phyloP scores from a whole-genome alignment of 2,329 filamentous ascomycete species.

The Trichophyton verrucosum region DNA sequence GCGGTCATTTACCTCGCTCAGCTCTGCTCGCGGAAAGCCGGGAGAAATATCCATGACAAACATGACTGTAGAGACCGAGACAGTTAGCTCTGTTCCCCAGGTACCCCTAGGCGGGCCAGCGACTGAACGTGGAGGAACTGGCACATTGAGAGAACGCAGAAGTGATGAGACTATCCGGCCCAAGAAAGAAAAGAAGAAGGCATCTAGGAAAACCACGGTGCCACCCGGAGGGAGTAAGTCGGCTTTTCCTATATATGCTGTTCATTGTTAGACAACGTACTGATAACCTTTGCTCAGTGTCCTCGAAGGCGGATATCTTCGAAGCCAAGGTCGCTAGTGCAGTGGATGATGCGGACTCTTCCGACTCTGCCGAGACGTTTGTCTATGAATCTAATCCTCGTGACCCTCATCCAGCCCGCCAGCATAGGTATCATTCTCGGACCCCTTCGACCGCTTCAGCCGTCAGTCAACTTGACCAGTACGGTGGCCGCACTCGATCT shows the following conservation, averaged over 20 bases:
- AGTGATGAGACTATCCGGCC: slow-evolving; percentile 95
- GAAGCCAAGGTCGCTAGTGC: slow-evolving; percentile 93
- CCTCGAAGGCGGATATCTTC: slow-evolving; percentile 95
- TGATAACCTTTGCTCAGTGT: slow-evolving; percentile 46
- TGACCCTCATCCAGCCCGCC: slow-evolving; percentile 43
- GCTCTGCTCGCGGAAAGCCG: slow-evolving; percentile 52
- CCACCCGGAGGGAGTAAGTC: slow-evolving; percentile 18
- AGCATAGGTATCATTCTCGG: slow-evolving; percentile 75
- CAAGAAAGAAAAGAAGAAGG: slow-evolving; percentile 81
- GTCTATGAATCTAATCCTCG: slow-evolving; percentile 95
- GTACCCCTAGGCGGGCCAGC: slow-evolving; percentile 55
- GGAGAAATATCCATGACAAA: slow-evolving; percentile 66
- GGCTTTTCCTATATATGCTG: slow-evolving; percentile 4
- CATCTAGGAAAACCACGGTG: slow-evolving; percentile 54
- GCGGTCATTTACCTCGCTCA: slow-evolving; percentile 56
- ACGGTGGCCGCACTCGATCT: slow-evolving; percentile 47
- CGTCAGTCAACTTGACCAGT: slow-evolving; percentile 38
- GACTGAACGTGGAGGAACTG: slow-evolving; percentile 48
- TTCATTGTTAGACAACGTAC: slow-evolving; percentile 16
- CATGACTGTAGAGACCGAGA: slow-evolving; percentile 97
- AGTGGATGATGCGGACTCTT: slow-evolving; percentile 90
- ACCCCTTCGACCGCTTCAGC: slow-evolving; percentile 86
- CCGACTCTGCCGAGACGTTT: slow-evolving; percentile 95
- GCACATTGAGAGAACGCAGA: slow-evolving; percentile 67
- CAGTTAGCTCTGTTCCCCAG: slow-evolving; percentile 81